Base-by-base conservation (phyloP, 2,329 filamentous ascomycete genomes). In the Fusarium lyarnte region DNA sequence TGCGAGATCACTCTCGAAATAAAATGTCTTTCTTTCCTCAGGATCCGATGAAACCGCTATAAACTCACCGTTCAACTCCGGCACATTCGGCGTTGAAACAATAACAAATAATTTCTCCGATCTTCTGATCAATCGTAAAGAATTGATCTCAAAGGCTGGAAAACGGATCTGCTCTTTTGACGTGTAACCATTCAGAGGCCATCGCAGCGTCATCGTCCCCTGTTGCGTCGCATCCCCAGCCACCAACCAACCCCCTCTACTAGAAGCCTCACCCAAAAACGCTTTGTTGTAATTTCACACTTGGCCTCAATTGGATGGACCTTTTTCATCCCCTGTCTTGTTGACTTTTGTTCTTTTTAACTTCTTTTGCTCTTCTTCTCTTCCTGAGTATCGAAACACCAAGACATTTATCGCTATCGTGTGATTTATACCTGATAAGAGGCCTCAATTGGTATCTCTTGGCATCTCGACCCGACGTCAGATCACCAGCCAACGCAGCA, bases 1-100 rank as follows among this genome's bases (percentile, higher is more conserved):
- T 61, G 45, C 71, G 76, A 77, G 76, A 77, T 74, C 74, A 72
- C 76, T 77, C 76, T 77, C 76, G 72, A 71, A 73, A 77, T 69
- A 67, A 73, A 77, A 74, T 62, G 67, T 74, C 69, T 69, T 77
- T 76, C 67, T 75, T 76, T 63, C n/a, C 46, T 47, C 47, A 36
- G 46, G 41, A 25, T 6, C 7, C 6, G 6, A 29, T 29, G 27
- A 29, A 29, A 29, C 27, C 27, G 27, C 8, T 29, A 29, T 29
- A 29, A 29, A 29, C 27, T 8, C 27, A 29, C 8, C 8, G 16
- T 29, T 42, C 17, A 29, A 21, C 35, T 25, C 19, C 33, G 23
- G 42, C 29, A 53, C n/a, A 10, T 59, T 51, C 49, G 29, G 33
- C 6, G 36, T 27, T 39, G 25, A 23, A 21, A 47, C 21, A 27